Conservation (phyloP, 805 yeast genomes). For the Nakazawaea wickerhamii region DNA sequence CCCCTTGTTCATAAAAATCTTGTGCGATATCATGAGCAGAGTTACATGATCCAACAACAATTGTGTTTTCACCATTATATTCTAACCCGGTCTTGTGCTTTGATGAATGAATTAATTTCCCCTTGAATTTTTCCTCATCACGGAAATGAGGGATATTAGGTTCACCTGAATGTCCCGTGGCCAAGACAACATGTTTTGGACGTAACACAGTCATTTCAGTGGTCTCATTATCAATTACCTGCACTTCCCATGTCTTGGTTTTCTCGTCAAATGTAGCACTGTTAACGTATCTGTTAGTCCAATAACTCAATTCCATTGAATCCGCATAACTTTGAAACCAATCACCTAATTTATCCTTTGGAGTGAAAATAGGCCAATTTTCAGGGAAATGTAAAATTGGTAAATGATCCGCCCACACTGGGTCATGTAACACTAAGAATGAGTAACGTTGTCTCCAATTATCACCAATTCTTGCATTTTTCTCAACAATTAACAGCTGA, state of each 20-base stretch:
- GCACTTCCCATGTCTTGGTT: conserved; percentile 28
- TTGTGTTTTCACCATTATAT: conserved; percentile 35
- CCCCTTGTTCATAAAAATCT: conserved; percentile 40
- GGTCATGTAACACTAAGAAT: conserved; percentile 40
- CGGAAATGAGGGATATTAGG: conserved; percentile 37
- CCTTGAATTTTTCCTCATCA: conserved; percentile 32
- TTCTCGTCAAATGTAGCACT: conserved; percentile 27
- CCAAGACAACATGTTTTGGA: conserved; percentile 36
- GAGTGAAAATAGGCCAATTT: conserved; percentile 37
- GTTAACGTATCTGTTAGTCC: conserved; percentile 27
- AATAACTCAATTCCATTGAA: conserved; percentile 34
- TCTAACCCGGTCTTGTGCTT: conserved; percentile 35
- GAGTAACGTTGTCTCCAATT: conserved; percentile 43
- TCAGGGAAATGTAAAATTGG: conserved; percentile 36
- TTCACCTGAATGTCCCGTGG: conserved; percentile 43
- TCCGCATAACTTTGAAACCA: conserved; percentile 38
- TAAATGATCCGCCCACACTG: conserved; percentile 37
- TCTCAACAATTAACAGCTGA: conserved; percentile 33
- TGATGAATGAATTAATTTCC: conserved; percentile 37
- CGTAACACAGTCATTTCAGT: conserved; percentile 19
- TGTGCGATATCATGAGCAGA: conserved; percentile 42
- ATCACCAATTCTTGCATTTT: conserved; percentile 34
- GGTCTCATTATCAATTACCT: conserved; percentile 25
- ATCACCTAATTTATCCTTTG: conserved; percentile 39
- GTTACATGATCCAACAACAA: conserved; percentile 41